Base-by-base conservation (phyloP, 148 eudicot species). In the Vaccinium vitisidaea region DNA sequence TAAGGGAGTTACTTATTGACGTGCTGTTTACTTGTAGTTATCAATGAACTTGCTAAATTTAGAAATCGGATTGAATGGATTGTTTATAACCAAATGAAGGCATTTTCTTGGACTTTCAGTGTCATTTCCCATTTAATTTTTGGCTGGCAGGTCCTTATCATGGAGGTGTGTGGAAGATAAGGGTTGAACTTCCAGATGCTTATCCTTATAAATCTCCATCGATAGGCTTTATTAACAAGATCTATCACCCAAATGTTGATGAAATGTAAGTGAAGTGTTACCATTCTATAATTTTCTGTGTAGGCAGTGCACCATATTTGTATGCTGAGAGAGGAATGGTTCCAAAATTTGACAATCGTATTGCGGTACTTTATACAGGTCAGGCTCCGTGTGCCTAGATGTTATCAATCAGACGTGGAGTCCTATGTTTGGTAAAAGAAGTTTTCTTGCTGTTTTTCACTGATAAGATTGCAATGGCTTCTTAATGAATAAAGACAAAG, bases 391-490 rank as follows among this genome's bases (percentile, higher is more conserved):
- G 83, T 96, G 98, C 83, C 91, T 96, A 84, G 98, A 96, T 86
- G 98, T 96, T 30, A 96, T 96, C 86, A 93, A 93, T 82, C 95
- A 96, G 89, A 92, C 96, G 46, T 96, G 98, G 98, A 96, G 98
- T 84, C 98, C 98, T 3, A 96, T 96, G 98, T 96, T 93, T 80
- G 98, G 98, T 96, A 90, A 87, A 85, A 82, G 3, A 82, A 78
- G 36, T 52, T 74, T 11, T 83, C 46, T 73, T 36, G 36, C 36
- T 54, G n/a, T 73, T 52, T 70, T 70, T 70, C 21, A 19, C 43
- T 8, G 25, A 23, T 36, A 32, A 55, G 25, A 53, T 83, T 73
- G 25, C 48, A 52, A n/a, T 8, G 23, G 12, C 61, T 30, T 82
- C 50, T 52, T 69, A 18, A 52, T 18, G 4, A 50, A 53, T 32